A percentile compares a stretch with the other conserved stretches of the same genome.
phyloP scores from a whole-genome alignment of 75 land plant species.

The Picea glauca region DNA sequence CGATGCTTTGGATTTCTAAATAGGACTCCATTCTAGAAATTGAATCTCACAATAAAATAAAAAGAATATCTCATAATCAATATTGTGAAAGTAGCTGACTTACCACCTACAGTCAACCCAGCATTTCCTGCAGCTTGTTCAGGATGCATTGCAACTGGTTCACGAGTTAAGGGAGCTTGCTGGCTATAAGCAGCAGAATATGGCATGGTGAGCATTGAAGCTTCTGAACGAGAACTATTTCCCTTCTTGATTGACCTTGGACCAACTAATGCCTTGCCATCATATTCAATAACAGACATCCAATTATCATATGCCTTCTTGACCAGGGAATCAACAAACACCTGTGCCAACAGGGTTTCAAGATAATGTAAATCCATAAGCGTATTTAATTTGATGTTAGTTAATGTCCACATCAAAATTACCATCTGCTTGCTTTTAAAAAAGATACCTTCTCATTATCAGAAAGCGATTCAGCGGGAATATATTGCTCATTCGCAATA shows the following conservation, averaged over 20 bases:
- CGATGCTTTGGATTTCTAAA: neutral
- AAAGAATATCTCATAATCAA: neutral
- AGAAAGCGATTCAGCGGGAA: constrained; percentile 73
- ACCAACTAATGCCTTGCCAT: constrained; percentile 57
- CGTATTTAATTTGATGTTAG: constrained; percentile 1
- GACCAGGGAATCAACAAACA: constrained; percentile 73
- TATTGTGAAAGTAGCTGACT: neutral
- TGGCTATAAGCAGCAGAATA: constrained; percentile 30
- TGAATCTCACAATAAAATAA: neutral
- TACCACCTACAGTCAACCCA: constrained; percentile 27
- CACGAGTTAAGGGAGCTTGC: constrained; percentile 24
- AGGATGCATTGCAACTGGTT: constrained; percentile 17
- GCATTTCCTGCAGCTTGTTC: constrained; percentile 25
- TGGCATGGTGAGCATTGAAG: constrained; percentile 8
- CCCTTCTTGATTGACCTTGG: constrained; percentile 21
- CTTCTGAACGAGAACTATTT: constrained; percentile 21
- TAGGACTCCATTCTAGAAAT: neutral
- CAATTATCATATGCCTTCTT: constrained; percentile 93
- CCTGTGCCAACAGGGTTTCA: constrained; percentile 28
- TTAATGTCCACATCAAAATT: neutral
- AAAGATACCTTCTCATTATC: constrained; percentile 75
- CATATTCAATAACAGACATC: constrained; percentile 81
- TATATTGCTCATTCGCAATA: constrained; percentile 57
- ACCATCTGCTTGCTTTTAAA: neutral
- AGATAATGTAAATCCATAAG: neutral